These are phyloP conservation scores for Agroathelia rolfsii DNA, from an alignment of 1,284 basidiomycete species.

Conservation along the genomic window DNA sequence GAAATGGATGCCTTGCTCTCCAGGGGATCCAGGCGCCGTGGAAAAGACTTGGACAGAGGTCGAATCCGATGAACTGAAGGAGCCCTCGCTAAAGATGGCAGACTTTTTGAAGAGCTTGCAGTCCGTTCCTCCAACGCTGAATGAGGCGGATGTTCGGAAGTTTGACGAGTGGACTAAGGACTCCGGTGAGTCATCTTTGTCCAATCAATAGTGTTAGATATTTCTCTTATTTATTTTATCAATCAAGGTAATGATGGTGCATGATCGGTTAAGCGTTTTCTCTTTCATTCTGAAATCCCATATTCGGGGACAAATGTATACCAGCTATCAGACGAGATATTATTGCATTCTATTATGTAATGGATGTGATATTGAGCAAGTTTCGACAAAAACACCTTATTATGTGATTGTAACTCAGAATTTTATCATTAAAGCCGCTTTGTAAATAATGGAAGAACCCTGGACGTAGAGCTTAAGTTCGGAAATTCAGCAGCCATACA, in stretches of 20 bases:
- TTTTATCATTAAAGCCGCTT: too few species aligned
- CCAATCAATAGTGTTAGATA: not conserved
- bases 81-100: slow-evolving; percentile 68
- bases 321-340: too few species aligned
- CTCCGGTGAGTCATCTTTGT: slow-evolving; percentile 38
- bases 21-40: slow-evolving; percentile 77
- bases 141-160: slow-evolving; percentile 79
- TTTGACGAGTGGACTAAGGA: slow-evolving; percentile 93
- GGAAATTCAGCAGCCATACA: too few species aligned
- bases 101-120: slow-evolving; percentile 87
- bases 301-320: too few species aligned
- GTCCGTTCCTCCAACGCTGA: slow-evolving; percentile 84
- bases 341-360: too few species aligned
- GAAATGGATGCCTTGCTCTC: slow-evolving; percentile 90
- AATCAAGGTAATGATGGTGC: slow-evolving; percentile 31
- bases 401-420: too few species aligned
- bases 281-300: too few species aligned
- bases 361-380: too few species aligned
- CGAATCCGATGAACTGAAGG: slow-evolving; percentile 81
- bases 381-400: too few species aligned
- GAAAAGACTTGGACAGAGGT: slow-evolving; percentile 95
- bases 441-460: too few species aligned
- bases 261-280: too few species aligned
- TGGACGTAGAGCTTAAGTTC: too few species aligned
- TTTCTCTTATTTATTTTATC: slow-evolving; percentile 1